These are phyloP conservation scores for Metarhizium sp. DNA, from an alignment of 2,329 filamentous ascomycete species.

Conservation along the genomic window DNA sequence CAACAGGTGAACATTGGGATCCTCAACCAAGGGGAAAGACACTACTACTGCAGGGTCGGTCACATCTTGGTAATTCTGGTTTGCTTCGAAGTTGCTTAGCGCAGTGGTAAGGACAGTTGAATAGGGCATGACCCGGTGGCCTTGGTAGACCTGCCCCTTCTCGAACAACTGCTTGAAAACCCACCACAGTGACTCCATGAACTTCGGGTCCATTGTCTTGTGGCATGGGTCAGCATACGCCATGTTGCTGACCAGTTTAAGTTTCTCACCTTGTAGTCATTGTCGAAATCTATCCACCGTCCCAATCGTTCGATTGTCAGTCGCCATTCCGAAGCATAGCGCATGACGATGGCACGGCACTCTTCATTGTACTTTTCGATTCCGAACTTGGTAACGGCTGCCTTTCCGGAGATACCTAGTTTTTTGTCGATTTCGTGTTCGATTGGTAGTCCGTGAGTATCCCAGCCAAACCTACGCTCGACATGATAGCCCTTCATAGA, in stretches of 20 bases:
- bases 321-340: conserved; percentile 80
- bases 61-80: conserved; percentile 90
- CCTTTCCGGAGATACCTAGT: conserved; percentile 76
- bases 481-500: conserved; percentile 95
- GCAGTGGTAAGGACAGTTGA: conserved; percentile 84
- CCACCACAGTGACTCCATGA: conserved; percentile 98
- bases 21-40: conserved; percentile 72
- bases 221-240: background rate
- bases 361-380: conserved; percentile 86
- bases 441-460: conserved; percentile 86
- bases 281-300: conserved; percentile 96
- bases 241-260: background rate
- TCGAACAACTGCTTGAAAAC: conserved; percentile 90
- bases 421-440: conserved; percentile 98
- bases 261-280: conserved; percentile 72
- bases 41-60: conserved; percentile 87
- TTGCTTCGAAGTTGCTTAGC: conserved; percentile 85
- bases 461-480: conserved; percentile 89
- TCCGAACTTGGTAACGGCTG: conserved; percentile 78
- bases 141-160: conserved; percentile 82
- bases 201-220: conserved; percentile 83
- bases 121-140: conserved; percentile 89
- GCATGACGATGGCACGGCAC: conserved; percentile 89
- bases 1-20: conserved; percentile 65
- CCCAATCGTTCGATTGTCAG: conserved; percentile 79